Evolutionary conservation across 2,329 filamentous ascomycete genomes (phyloP).

Genomic region (Drechmeria coniospora): DNA sequence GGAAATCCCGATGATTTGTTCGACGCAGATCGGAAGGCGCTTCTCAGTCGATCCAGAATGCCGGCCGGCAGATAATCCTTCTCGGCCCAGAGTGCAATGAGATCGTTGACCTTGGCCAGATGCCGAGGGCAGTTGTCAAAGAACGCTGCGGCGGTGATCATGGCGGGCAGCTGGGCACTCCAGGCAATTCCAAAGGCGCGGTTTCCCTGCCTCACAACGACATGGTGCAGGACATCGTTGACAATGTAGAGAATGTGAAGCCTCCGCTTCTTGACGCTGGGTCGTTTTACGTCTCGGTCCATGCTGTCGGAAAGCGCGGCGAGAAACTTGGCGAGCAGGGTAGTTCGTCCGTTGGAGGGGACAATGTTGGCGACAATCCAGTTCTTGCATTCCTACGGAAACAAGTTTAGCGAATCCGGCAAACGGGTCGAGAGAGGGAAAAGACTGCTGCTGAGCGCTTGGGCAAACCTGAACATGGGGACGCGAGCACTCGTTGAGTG

Average conservation of each 20-base stretch:
- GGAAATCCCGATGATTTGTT: conserved; percentile 9
- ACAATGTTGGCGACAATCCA: conserved; percentile 66
- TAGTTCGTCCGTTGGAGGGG: conserved; percentile 48
- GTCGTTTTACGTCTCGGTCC: conserved; percentile 15
- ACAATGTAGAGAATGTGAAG: conserved; percentile 66
- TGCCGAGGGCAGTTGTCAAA: conserved; percentile 50
- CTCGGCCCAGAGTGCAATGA: conserved; percentile 58
- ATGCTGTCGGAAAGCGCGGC: conserved; percentile 43
- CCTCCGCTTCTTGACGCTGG: conserved; percentile 51
- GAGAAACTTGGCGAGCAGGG: conserved; percentile 61
- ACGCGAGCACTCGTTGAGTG: conserved; percentile 56
- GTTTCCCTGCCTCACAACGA: conserved; percentile 35
- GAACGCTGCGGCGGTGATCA: conserved; percentile 43
- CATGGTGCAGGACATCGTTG: conserved; percentile 64
- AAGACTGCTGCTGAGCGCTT: conserved; percentile 9
- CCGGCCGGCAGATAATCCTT: conserved; percentile 43
- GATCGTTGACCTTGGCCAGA: conserved; percentile 42
- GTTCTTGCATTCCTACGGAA: conserved; percentile 62
- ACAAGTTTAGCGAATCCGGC: conserved; percentile 9
- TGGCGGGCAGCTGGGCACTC: conserved; percentile 41
- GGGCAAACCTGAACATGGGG: conserved; percentile 78
- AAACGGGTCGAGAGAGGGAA: conserved; percentile 1
- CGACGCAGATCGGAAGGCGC: conserved; percentile 31
- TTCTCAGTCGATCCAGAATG: conserved; percentile 41
- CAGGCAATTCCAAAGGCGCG: conserved; percentile 39